Percentiles rank a stretch among this genome's conserved stretches.
Evolutionary conservation across 345 rosid species (phyloP).

Genomic region (Pistacia integerrima): DNA sequence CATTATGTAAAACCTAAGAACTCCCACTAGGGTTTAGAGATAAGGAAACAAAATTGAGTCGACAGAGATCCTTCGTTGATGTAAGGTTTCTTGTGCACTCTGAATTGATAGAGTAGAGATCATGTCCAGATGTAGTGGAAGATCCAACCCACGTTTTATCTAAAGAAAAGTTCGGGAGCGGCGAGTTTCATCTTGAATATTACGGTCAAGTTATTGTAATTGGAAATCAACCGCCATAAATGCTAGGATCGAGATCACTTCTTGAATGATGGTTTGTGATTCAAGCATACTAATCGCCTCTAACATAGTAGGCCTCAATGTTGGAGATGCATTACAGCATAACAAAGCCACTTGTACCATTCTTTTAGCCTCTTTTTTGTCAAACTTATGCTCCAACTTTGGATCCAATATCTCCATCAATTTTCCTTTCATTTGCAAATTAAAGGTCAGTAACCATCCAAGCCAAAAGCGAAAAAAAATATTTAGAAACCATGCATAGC

Average conservation of each 20-base stretch:
- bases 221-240: constrained; percentile 23
- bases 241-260: constrained; percentile 25
- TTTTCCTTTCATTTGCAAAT: constrained; percentile 27
- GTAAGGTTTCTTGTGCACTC: no score
- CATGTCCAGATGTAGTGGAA: not conserved
- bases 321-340: constrained; percentile 30
- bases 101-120: not conserved
- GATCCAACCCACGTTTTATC: not conserved
- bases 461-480: not conserved
- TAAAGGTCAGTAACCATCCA: constrained; percentile 22
- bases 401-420: constrained; percentile 29
- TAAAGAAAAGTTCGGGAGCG: not conserved
- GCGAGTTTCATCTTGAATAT: not conserved
- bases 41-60: not conserved
- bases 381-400: constrained; percentile 13
- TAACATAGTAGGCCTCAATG: constrained; percentile 35
- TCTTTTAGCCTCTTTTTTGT: constrained; percentile 28
- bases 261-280: constrained; percentile 27
- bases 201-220: constrained; percentile 15
- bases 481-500: no score
- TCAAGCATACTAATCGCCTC: constrained; percentile 37
- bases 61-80: not conserved
- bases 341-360: constrained; percentile 34
- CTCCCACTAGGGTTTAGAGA: no score
- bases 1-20: no score